Base-by-base conservation (phyloP, 257 asterid species). In the Plantago major region DNA sequence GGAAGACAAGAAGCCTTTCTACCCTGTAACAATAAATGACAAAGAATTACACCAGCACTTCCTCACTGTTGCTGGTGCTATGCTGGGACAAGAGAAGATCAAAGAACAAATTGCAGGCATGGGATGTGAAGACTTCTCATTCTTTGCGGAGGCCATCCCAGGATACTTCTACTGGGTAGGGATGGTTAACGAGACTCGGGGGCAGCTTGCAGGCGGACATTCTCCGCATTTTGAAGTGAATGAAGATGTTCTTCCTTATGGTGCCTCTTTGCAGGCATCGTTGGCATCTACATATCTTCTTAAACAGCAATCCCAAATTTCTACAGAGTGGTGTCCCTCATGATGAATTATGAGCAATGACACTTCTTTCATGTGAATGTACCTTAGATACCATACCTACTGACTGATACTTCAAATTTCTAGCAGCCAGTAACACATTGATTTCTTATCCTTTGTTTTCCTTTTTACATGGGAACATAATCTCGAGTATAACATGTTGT, bases 191-290 rank as follows among this genome's bases (percentile, higher is more conserved):
- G 83, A 79, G 69, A 73, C 75, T 9, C 63, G 60, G 64, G 90
- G 82, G 47, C 64, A 6, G 18, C 73, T 77, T 11, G 70, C 16
- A 58, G 52, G 74, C 7, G 74, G 64, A 3, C 95, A 86, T 60
- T 79, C 84, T 7, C 95, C 88, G 0, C 43, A 55, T 51, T 83
- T 65, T 18, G 69, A 46, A 60, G 80, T 82, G 49, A 83, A 85
- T 11, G 94, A 85, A 71, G 83, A 78, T 67, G 82, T 72, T 6
- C 81, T 85, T 42, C 81, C 78, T n/a, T 85, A 78, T 53, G 90
- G 90, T 22, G 83, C 84, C 13, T 86, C 94, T 78, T 77, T 85
- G 49, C 94, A 85, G 8, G 90, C 88, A 43, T 78, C 90, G 5
- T 60, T 85, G 59, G 84, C 84, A 0, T 66, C 65, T 3, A 73